A percentile compares a stretch with the other conserved stretches of the same genome.
These are phyloP conservation scores for Auxenochlorella protothecoides DNA, from an alignment of 139 green algal species.

Conservation along the genomic window DNA sequence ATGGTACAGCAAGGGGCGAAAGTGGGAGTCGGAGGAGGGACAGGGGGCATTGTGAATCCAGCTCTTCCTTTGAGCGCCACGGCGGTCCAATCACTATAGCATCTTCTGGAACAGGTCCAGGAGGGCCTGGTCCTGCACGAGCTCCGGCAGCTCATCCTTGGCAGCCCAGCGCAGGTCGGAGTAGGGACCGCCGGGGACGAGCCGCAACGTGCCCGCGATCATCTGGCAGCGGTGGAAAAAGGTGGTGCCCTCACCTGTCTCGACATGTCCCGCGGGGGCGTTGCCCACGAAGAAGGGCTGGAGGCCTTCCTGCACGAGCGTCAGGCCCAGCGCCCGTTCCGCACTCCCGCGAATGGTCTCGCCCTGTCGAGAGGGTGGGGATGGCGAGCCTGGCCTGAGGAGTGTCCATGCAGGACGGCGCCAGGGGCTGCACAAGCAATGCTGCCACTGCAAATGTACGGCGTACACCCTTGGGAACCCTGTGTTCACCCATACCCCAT, in stretches of 20 bases:
- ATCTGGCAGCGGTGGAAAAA: slow-evolving; percentile 34
- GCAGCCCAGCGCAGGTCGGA: slow-evolving; percentile 30
- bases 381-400: no score
- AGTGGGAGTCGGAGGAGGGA: no score
- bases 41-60: no score
- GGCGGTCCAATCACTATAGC: slow-evolving; percentile 2
- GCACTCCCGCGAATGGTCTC: slow-evolving; percentile 32
- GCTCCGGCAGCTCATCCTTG: slow-evolving; percentile 32
- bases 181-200: slow-evolving; percentile 10
- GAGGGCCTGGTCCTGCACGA: slow-evolving; percentile 12
- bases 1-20: no score
- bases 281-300: slow-evolving; percentile 43
- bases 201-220: slow-evolving; percentile 14
- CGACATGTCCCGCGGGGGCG: slow-evolving; percentile 27
- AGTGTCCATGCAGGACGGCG: no score
- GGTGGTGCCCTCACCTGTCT: not conserved
- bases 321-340: slow-evolving; percentile 24
- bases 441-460: not conserved
- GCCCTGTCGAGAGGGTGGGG: not conserved
- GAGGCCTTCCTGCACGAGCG: slow-evolving; percentile 8
- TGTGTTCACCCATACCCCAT: no score
- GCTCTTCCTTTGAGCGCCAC: no score
- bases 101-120: slow-evolving; percentile 25
- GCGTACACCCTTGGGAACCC: not conserved
- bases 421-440: not conserved